These are phyloP conservation scores for Pythium guiyangense DNA, from an alignment of 352 stramenopile species.

Conservation along the genomic window DNA sequence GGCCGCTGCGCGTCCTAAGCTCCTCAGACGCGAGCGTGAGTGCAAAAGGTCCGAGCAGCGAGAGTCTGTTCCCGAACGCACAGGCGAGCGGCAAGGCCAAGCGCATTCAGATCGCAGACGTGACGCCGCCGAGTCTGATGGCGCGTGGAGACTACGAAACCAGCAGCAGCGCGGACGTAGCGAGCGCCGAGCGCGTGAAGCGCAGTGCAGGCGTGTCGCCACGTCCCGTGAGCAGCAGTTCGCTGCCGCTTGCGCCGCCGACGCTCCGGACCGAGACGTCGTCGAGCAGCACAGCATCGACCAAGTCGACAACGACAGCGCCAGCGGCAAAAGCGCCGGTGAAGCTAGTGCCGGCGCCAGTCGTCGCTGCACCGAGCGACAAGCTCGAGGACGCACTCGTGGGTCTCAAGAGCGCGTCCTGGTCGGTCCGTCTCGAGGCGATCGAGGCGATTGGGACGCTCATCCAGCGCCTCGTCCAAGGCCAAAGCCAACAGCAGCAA, in stretches of 20 bases:
- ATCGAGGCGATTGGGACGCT: constrained; percentile 38
- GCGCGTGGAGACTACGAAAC: constrained; percentile 9
- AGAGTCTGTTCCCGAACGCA: constrained; percentile 24
- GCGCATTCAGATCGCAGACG: constrained; percentile 30
- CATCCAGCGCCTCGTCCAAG: constrained; percentile 15
- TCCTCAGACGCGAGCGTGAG: constrained; percentile 18
- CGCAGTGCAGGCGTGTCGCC: constrained; percentile 3
- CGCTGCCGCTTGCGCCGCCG: no score
- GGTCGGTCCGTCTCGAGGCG: constrained; percentile 65
- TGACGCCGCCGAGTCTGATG: constrained; percentile 5
- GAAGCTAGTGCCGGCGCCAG: constrained; percentile 13
- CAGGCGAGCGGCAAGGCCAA: constrained; percentile 23
- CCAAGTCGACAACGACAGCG: not conserved
- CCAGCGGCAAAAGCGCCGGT: no score
- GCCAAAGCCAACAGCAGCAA: constrained; percentile 10
- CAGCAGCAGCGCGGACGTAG: not conserved
- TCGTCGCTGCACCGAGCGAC: constrained; percentile 7
- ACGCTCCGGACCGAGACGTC: not conserved
- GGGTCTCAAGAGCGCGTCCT: constrained; percentile 45
- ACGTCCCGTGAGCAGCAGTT: not conserved
- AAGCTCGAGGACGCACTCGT: constrained; percentile 51
- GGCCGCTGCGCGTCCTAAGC: constrained; percentile 29
- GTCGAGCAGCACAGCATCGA: not conserved
- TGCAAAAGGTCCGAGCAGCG: constrained; percentile 9
- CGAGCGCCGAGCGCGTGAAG: not conserved